A percentile compares a stretch with the other conserved stretches of the same genome.
phyloP scores from a whole-genome alignment of 164 flowering plant species.

The Protea cynaroides region DNA sequence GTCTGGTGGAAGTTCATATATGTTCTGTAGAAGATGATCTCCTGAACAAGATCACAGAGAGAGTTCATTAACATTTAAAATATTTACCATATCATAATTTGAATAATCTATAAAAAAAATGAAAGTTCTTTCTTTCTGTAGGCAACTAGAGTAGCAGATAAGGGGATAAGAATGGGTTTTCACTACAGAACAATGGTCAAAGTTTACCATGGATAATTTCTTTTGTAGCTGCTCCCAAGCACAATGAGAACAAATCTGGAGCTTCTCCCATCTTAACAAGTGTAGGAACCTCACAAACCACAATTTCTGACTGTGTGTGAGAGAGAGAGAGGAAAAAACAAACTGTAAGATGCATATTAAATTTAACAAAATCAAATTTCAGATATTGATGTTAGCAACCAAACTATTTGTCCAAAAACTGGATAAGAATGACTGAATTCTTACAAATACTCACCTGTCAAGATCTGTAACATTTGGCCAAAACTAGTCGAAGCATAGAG shows the following conservation, averaged over 20 bases:
- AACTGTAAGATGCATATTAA: no score
- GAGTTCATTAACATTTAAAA: neutral
- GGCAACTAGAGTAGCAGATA: neutral
- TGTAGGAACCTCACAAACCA: neutral
- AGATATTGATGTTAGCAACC: neutral
- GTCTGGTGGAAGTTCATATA: conserved; percentile 51
- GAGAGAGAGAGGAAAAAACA: no score
- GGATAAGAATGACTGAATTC: neutral
- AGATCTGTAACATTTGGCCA: neutral
- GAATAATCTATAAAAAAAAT: neutral
- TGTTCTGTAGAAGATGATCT: conserved; percentile 27
- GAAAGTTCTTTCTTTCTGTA: neutral
- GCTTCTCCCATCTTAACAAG: conserved; percentile 20
- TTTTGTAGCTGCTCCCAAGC: conserved; percentile 20
- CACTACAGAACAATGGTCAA: neutral
- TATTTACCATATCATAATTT: neutral
- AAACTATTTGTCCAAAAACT: neutral
- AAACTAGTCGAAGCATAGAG: neutral
- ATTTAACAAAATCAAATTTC: neutral
- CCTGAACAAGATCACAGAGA: conserved; percentile 22
- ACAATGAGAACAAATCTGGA: conserved; percentile 33
- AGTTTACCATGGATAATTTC: conserved; percentile 28
- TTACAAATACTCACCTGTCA: neutral
- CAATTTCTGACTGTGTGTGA: neutral
- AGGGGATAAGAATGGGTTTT: neutral